phyloP scores from a whole-genome alignment of 2,329 filamentous ascomycete species.

The Pseudocercospora ulei region DNA sequence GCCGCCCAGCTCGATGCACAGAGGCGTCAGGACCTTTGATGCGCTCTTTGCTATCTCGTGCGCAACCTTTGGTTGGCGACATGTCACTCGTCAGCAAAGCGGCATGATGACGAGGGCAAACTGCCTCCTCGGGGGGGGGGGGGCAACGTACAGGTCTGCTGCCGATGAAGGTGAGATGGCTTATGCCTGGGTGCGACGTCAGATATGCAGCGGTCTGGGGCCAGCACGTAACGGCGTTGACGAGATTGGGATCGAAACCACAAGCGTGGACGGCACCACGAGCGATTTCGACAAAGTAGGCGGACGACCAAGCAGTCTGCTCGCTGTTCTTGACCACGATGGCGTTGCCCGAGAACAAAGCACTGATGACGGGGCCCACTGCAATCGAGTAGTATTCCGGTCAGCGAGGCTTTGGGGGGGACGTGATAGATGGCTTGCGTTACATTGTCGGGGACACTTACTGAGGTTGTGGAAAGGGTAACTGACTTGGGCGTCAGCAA shows the following conservation, averaged over 20 bases:
- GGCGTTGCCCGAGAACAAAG: conserved; percentile 82
- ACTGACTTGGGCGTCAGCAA: conserved; percentile 11
- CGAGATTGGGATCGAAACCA: conserved; percentile 68
- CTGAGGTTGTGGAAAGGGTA: conserved; percentile 78
- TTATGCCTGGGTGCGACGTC: conserved; percentile 72
- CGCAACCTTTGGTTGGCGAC: no score
- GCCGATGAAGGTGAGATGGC: conserved; percentile 93
- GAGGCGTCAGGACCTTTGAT: conserved; percentile 73
- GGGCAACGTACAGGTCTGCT: conserved; percentile 52
- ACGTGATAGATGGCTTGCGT: no score
- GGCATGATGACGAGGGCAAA: background rate
- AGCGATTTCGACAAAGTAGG: conserved; percentile 71
- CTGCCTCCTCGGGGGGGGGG: no score
- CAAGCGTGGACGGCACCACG: conserved; percentile 70
- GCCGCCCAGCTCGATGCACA: conserved; percentile 84
- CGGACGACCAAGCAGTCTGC: conserved; percentile 79
- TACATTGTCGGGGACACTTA: no score
- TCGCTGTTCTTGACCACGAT: conserved; percentile 92
- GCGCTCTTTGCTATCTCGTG: conserved; percentile 80
- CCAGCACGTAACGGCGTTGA: conserved; percentile 83
- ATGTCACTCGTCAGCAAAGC: no score
- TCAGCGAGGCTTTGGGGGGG: no score
- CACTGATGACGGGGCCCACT: conserved; percentile 83
- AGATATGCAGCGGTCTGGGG: conserved; percentile 70
- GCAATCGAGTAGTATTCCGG: background rate